These are phyloP conservation scores for Fraxinus anomala DNA, from an alignment of 257 asterid genomes.

Conservation along the genomic window DNA sequence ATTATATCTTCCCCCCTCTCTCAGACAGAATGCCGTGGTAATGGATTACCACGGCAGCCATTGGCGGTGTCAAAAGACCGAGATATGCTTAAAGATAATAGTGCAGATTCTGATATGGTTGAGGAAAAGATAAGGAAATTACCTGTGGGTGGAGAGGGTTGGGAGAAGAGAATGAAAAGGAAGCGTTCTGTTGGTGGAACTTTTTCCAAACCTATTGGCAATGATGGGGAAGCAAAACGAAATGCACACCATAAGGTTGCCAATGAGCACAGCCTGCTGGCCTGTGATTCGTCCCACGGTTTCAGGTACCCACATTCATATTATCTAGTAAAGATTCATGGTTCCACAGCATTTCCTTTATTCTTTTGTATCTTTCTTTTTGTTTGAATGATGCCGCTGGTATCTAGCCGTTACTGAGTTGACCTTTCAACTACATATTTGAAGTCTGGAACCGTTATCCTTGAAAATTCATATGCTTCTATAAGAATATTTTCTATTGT, in stretches of 20 bases:
- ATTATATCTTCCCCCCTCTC: conserved; percentile 17
- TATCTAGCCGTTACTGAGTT: not conserved
- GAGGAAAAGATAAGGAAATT: conserved; percentile 81
- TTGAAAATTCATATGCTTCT: not conserved
- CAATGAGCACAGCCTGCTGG: conserved; percentile 62
- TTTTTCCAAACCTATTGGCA: conserved; percentile 65
- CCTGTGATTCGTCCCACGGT: conserved; percentile 61
- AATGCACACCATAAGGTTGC: conserved; percentile 61
- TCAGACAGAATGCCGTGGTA: conserved; percentile 80
- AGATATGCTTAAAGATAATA: conserved; percentile 60
- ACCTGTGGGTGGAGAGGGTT: conserved; percentile 88
- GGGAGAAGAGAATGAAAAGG: conserved; percentile 95
- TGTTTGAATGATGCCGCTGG: conserved; percentile 9
- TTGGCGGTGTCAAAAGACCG: conserved; percentile 60
- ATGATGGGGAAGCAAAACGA: conserved; percentile 70
- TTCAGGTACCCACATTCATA: conserved; percentile 50
- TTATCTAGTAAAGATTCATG: conserved; percentile 23
- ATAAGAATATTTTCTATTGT: conserved; percentile 1
- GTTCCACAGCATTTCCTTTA: not conserved
- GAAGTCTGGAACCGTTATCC: not conserved
- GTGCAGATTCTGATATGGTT: conserved; percentile 58
- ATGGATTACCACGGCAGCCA: conserved; percentile 63
- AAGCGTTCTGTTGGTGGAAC: conserved; percentile 92
- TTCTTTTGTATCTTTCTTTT: not conserved
- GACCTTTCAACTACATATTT: not conserved